Percentiles rank a stretch among this genome's conserved stretches.
phyloP scores from a whole-genome alignment of 306 rosid species.

The Fagus crenata region DNA sequence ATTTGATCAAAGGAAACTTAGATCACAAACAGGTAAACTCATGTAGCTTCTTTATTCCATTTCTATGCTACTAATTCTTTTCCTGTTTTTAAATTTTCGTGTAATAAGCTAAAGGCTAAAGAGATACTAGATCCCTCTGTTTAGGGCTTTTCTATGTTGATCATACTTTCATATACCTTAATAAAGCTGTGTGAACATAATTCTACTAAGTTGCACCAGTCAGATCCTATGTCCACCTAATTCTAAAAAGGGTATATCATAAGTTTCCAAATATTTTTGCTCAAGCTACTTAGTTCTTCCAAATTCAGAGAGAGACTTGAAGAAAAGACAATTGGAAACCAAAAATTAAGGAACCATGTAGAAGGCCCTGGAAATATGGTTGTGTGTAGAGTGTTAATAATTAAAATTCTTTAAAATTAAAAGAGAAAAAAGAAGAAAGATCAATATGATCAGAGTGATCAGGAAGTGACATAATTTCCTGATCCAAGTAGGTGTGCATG shows the following conservation, averaged over 20 bases:
- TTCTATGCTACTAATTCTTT: constrained; percentile 35
- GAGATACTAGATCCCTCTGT: constrained; percentile 25
- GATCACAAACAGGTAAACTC: constrained; percentile 59
- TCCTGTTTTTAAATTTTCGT: constrained; percentile 34
- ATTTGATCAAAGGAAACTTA: constrained; percentile 54
- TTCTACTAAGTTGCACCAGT: constrained; percentile 25
- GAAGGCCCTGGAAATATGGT: constrained; percentile 20
- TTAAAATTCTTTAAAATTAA: background rate
- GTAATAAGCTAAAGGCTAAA: constrained; percentile 25
- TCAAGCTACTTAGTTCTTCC: constrained; percentile 43
- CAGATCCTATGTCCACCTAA: constrained; percentile 36
- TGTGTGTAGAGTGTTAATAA: constrained; percentile 8
- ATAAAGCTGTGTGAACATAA: constrained; percentile 23
- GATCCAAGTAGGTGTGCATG: constrained; percentile 26
- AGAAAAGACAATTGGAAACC: constrained; percentile 33
- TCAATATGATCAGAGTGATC: background rate
- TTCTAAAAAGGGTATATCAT: constrained; percentile 19
- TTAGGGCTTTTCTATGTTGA: constrained; percentile 34
- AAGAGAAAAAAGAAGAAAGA: background rate
- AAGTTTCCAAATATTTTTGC: constrained; percentile 26
- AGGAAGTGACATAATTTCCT: constrained; percentile 26
- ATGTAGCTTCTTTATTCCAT: constrained; percentile 36
- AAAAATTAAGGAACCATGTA: constrained; percentile 33
- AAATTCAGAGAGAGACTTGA: constrained; percentile 17
- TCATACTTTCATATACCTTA: constrained; percentile 13